Percentiles rank a stretch among this genome's conserved stretches.
Conservation (phyloP, 257 asterid genomes). For the Cordia subcordata region DNA sequence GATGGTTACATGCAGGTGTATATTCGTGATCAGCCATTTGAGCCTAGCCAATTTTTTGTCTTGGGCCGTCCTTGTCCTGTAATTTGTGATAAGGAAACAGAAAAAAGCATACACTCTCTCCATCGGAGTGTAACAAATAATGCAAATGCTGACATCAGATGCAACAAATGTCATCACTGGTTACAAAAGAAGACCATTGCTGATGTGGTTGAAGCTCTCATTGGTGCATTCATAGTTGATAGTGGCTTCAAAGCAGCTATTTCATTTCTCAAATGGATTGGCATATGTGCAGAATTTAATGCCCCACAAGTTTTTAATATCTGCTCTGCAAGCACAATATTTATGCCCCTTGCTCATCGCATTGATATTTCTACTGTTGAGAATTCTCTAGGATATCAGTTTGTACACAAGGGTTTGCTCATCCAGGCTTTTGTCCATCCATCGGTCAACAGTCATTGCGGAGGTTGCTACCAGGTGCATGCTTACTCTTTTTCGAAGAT, state of each 20-base stretch:
- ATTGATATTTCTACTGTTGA: conserved; percentile 57
- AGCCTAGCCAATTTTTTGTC: conserved; percentile 55
- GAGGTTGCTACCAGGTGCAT: conserved; percentile 95
- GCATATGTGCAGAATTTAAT: conserved; percentile 52
- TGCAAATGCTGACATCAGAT: conserved; percentile 45
- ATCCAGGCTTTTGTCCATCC: conserved; percentile 97
- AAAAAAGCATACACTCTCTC: conserved; percentile 49
- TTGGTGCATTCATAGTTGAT: conserved; percentile 86
- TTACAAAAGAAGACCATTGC: conserved; percentile 81
- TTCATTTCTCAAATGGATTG: conserved; percentile 88
- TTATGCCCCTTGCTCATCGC: conserved; percentile 54
- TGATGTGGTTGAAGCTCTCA: conserved; percentile 89
- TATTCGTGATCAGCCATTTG: conserved; percentile 85
- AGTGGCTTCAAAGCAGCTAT: conserved; percentile 86
- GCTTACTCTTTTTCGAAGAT: conserved; percentile 8
- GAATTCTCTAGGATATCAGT: conserved; percentile 45
- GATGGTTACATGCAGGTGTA: conserved; percentile 47
- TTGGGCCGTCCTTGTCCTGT: conserved; percentile 78
- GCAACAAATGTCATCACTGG: conserved; percentile 90
- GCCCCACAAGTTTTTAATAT: conserved; percentile 42
- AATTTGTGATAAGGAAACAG: conserved; percentile 54
- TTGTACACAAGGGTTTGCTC: conserved; percentile 74
- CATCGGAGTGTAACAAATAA: conserved; percentile 22
- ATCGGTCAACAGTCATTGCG: conserved; percentile 61
- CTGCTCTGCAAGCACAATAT: conserved; percentile 52